phyloP scores from a whole-genome alignment of 2,329 filamentous ascomycete genomes.

The Basipetospora chlamydospora region DNA sequence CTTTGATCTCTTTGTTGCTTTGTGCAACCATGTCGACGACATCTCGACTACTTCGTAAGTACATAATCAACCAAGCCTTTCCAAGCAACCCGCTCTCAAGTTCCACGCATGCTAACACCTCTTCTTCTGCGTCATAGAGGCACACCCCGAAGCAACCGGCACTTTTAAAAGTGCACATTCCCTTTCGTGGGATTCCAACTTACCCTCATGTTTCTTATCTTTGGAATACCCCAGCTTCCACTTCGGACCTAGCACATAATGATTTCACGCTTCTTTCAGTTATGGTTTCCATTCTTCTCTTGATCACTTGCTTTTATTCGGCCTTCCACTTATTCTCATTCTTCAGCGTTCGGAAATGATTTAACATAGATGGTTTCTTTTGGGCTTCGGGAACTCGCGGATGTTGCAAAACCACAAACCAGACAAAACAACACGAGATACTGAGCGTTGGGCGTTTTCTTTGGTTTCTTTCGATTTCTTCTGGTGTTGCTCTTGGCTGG shows the following conservation, averaged over 20 bases:
- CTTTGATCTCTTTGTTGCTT: constrained; percentile 95
- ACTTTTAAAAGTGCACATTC: neutral
- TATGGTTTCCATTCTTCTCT: neutral
- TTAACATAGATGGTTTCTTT: neutral
- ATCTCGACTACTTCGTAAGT: constrained; percentile 24
- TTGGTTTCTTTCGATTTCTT: neutral
- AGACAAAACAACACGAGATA: neutral
- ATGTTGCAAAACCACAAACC: constrained; percentile 2
- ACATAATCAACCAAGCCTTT: too few species aligned
- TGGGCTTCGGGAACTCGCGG: neutral
- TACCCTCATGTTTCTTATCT: too few species aligned
- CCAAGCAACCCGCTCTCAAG: too few species aligned
- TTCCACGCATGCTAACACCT: neutral
- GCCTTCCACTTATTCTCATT: constrained; percentile 1
- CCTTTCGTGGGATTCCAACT: neutral
- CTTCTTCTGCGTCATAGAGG: neutral
- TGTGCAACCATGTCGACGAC: constrained; percentile 97
- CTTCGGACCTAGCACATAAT: too few species aligned
- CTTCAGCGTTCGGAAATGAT: neutral
- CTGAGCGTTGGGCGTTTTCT: neutral
- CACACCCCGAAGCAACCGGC: constrained; percentile 5
- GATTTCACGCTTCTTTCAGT: constrained; percentile 1
- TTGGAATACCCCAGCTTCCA: too few species aligned
- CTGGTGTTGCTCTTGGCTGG: too few species aligned
- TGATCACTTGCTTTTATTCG: neutral